Base-by-base conservation (phyloP, 495 filamentous ascomycete genomes). In the Diplogelasinospora grovesii region DNA sequence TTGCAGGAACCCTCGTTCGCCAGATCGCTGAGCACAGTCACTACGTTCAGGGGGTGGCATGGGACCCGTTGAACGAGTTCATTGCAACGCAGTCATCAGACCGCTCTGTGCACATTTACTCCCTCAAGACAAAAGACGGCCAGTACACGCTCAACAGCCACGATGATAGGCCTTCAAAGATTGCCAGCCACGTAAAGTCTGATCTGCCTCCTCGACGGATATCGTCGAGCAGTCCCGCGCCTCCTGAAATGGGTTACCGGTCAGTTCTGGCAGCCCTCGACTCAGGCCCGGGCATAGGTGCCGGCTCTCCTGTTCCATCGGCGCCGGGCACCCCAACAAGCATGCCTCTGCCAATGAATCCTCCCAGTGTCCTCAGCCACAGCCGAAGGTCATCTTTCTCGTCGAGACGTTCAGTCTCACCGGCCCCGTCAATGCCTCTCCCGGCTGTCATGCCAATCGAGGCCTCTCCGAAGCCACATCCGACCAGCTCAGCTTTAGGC, bases 21-120 rank as follows among this genome's bases (percentile, higher is more conserved):
- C 90, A 96, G 58, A 99, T 99, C 48, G 93, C 92, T 28, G 92
- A 99, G 58, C 92, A 99, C 66, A 95, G 90, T 53, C 92, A 99
- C 61, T 99, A 96, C 54, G 92, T 99, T 14, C 92, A 99, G 66
- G 92, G 92, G 24, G 92, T 99, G 13, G 89, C 93, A 2, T 99
- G 92, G 92, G 92, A 99, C 64, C 92, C 92, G 23, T 66, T 95
- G 21, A 99, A 99, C 61, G 92, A 99, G 68, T 99, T 85, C 60
- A 85, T 99, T 31, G 92, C 93, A 15, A 99, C 92, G 15, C 92
- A 99, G 59, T 97, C 92, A 2, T 99, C 92, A 1, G 92, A 99
- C 64, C 82, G 92, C 53, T 95, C 92, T 1, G 90, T 96, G 14
- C 92, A 99, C 63, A 90, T 99, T 48, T 97, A 97, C 64, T 89